A percentile compares a stretch with the other conserved stretches of the same genome.
These are phyloP conservation scores for Zymoseptoria tritici DNA, from an alignment of 2,329 filamentous ascomycete species.

Conservation along the genomic window DNA sequence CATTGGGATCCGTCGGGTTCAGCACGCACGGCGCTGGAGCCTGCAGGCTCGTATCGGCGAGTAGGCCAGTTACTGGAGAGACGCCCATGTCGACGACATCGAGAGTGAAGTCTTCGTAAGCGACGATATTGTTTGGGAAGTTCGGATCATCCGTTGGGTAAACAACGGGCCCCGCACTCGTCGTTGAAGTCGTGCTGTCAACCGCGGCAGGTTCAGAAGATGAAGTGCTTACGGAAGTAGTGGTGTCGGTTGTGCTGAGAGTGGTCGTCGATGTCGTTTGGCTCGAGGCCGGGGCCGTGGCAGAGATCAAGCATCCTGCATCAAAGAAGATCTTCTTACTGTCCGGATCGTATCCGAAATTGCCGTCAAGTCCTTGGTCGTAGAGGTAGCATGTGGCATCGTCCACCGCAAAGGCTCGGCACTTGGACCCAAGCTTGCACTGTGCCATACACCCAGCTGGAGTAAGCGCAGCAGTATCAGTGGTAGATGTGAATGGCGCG, in stretches of 20 bases:
- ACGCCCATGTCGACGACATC: constrained; percentile 1
- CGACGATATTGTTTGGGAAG: constrained; percentile 1
- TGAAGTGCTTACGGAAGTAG: not conserved
- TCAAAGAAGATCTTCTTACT: not conserved
- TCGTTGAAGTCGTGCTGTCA: not conserved
- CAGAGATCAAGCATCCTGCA: not conserved
- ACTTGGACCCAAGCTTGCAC: not conserved
- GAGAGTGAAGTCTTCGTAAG: constrained; percentile 1
- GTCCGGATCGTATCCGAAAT: not conserved
- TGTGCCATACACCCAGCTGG: not conserved
- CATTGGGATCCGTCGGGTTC: not conserved
- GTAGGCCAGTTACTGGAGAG: not conserved
- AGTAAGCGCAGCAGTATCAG: not conserved
- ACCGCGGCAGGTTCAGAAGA: not conserved
- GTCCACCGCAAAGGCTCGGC: not conserved
- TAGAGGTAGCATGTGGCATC: not conserved
- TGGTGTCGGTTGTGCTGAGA: not conserved
- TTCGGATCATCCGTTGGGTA: constrained; percentile 1
- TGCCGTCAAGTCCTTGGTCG: not conserved
- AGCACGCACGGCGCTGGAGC: constrained; percentile 1
- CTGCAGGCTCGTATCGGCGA: not conserved
- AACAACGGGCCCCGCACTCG: not conserved
- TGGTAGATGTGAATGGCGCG: too few relatives aligned
- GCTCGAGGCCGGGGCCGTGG: too few relatives aligned
- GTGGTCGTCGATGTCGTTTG: not conserved